Evolutionary conservation across 768 basidiomycete genomes (phyloP).

Genomic region (Lactifluus volemus): DNA sequence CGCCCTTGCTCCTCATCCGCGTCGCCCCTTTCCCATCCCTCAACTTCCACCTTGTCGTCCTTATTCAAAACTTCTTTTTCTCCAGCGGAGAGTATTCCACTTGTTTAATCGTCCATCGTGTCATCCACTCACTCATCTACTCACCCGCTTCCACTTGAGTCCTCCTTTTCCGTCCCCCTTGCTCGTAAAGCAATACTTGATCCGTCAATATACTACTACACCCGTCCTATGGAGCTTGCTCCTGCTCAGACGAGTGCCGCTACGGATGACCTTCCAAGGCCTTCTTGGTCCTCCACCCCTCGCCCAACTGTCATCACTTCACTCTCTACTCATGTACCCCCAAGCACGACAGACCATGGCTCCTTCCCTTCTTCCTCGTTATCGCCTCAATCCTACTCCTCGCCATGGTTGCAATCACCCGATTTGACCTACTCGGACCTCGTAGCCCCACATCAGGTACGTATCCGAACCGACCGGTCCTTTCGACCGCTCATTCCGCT

Average conservation of each 20-base stretch:
- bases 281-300: slow-evolving; percentile 29
- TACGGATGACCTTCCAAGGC: slow-evolving; percentile 10
- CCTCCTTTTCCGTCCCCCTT: not conserved
- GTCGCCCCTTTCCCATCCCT: slow-evolving; percentile 13
- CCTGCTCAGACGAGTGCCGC: not conserved
- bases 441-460: slow-evolving; percentile 15
- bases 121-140: not conserved
- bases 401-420: slow-evolving; percentile 28
- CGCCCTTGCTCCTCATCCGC: slow-evolving; percentile 25
- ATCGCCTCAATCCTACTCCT: slow-evolving; percentile 22
- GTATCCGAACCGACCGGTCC: not conserved
- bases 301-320: slow-evolving; percentile 19
- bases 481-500: not conserved
- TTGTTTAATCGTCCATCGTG: not conserved
- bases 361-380: slow-evolving; percentile 11
- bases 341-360: slow-evolving; percentile 9
- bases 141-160: not conserved
- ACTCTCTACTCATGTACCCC: not conserved
- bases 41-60: not conserved
- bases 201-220: not conserved
- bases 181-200: not conserved
- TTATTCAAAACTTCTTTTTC: not conserved
- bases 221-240: slow-evolving; percentile 16
- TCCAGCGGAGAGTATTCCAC: not conserved
- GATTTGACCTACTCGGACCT: slow-evolving; percentile 22